A percentile compares a stretch with the other conserved stretches of the same genome.
phyloP scores from a whole-genome alignment of 176 grass and related monocot genomes.

The Dactylis glomerata region DNA sequence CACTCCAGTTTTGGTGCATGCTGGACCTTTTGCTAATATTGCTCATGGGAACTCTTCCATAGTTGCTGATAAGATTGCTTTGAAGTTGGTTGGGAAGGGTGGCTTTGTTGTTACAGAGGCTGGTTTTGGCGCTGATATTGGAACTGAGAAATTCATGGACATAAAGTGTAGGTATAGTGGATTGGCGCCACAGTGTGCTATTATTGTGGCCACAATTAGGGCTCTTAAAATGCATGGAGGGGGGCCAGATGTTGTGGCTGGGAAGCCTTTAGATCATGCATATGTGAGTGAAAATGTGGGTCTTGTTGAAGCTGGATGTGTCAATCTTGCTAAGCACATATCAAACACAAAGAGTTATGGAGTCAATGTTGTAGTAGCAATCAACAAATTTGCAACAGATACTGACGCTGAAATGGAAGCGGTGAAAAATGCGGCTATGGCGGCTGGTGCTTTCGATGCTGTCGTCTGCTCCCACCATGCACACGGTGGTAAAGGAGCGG shows the following conservation, averaged over 20 bases:
- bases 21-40: conserved; percentile 98
- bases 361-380: conserved; percentile 85
- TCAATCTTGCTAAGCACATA: conserved; percentile 85
- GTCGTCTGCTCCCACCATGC: conserved; percentile 88
- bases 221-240: conserved; percentile 99
- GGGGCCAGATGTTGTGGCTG: conserved; percentile 86
- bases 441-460: conserved; percentile 92
- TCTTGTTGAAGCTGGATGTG: conserved; percentile 92
- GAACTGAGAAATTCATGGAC: conserved; percentile 98
- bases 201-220: conserved; percentile 93
- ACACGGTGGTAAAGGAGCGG: conserved; percentile 95
- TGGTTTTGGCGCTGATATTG: conserved; percentile 99
- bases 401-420: conserved; percentile 83
- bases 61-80: conserved; percentile 95
- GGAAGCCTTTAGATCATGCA: conserved; percentile 82
- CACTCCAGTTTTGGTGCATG: conserved; percentile 93
- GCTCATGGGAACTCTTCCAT: conserved; percentile 99
- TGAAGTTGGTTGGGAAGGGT: conserved; percentile 86
- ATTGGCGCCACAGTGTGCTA: conserved; percentile 87
- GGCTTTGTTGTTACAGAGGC: conserved; percentile 98
- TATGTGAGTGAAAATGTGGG: conserved; percentile 83
- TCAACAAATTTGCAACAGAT: conserved; percentile 94
- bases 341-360: conserved; percentile 73
- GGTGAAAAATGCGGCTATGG: conserved; percentile 59
- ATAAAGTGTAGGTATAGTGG: conserved; percentile 98